phyloP scores from a whole-genome alignment of 192 early-diverging fungal genomes.

The Coemansia erecta region DNA sequence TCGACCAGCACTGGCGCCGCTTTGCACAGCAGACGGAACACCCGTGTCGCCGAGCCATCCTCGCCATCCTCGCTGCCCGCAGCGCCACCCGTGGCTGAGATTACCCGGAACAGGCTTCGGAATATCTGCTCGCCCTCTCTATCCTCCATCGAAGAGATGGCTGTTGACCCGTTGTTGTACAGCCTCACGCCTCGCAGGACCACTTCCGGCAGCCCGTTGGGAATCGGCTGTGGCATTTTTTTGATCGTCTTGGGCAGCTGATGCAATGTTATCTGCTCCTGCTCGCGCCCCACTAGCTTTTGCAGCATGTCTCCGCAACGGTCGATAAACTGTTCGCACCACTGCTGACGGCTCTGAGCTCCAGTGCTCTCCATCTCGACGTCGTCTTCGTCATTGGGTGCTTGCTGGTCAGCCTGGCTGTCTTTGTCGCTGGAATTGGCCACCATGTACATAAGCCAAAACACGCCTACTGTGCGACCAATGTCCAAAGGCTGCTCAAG shows the following conservation, averaged over 20 bases:
- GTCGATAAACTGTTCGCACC: slow-evolving; percentile 16
- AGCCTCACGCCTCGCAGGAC: slow-evolving; percentile 30
- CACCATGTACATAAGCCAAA: slow-evolving; percentile 16
- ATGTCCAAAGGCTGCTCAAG: slow-evolving; percentile 36
- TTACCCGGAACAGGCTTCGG: slow-evolving; percentile 9
- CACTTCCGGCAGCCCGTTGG: slow-evolving; percentile 37
- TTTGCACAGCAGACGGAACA: slow-evolving; percentile 21
- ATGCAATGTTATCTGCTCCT: slow-evolving; percentile 31
- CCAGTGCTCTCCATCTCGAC: slow-evolving; percentile 7
- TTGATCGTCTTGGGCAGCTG: slow-evolving; percentile 41
- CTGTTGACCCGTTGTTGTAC: slow-evolving; percentile 34
- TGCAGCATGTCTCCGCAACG: slow-evolving; percentile 19
- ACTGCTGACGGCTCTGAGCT: not conserved
- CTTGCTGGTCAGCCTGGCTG: slow-evolving; percentile 1
- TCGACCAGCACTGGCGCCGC: slow-evolving; percentile 35
- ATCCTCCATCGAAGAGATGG: not conserved
- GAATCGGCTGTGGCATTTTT: slow-evolving; percentile 47
- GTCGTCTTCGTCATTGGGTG: not conserved
- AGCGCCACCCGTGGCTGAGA: not conserved
- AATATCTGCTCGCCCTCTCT: slow-evolving; percentile 12
- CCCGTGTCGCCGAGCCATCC: not conserved
- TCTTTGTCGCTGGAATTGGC: not conserved
- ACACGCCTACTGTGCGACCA: slow-evolving; percentile 23
- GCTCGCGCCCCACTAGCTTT: slow-evolving; percentile 35
- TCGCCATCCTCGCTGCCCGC: not conserved